Percentiles rank a stretch among this genome's conserved stretches.
Conservation (phyloP, 768 basidiomycete genomes). For the Thelephora ganbajun region DNA sequence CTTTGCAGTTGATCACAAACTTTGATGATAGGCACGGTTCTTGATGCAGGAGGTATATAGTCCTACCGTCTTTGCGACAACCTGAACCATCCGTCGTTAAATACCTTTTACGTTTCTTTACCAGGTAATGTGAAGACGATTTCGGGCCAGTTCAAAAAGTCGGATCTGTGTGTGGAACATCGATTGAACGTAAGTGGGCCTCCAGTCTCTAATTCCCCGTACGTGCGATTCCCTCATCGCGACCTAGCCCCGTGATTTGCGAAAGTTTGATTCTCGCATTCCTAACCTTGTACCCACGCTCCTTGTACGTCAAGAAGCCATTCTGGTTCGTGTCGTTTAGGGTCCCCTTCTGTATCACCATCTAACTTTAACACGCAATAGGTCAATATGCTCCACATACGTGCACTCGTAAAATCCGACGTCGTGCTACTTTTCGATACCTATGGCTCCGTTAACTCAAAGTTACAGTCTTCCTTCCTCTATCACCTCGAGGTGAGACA, state of each 20-base stretch:
- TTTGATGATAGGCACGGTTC: slow-evolving; percentile 53
- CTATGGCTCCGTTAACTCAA: slow-evolving; percentile 76
- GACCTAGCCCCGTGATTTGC: slow-evolving; percentile 78
- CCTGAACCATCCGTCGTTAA: not conserved
- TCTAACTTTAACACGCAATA: slow-evolving; percentile 16
- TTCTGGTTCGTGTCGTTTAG: slow-evolving; percentile 43
- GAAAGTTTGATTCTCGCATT: slow-evolving; percentile 90
- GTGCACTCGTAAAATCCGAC: slow-evolving; percentile 89
- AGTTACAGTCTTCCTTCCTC: slow-evolving; percentile 75
- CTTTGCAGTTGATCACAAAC: slow-evolving; percentile 8
- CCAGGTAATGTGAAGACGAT: slow-evolving; percentile 77
- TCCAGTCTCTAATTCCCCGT: not conserved
- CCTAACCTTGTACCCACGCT: slow-evolving; percentile 94
- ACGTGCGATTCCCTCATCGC: slow-evolving; percentile 8
- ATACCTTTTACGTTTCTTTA: slow-evolving; percentile 14
- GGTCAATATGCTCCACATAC: slow-evolving; percentile 91
- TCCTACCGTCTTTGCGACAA: not conserved
- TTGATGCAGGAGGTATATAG: slow-evolving; percentile 66
- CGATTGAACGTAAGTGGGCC: slow-evolving; percentile 64
- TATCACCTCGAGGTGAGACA: slow-evolving; percentile 68
- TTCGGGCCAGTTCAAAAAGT: slow-evolving; percentile 81
- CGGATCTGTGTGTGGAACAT: slow-evolving; percentile 79
- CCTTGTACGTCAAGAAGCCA: slow-evolving; percentile 74
- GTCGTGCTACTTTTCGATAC: slow-evolving; percentile 86
- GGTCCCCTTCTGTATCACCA: not conserved